phyloP scores from a whole-genome alignment of 805 yeast species.

The Teunomyces cretensis region DNA sequence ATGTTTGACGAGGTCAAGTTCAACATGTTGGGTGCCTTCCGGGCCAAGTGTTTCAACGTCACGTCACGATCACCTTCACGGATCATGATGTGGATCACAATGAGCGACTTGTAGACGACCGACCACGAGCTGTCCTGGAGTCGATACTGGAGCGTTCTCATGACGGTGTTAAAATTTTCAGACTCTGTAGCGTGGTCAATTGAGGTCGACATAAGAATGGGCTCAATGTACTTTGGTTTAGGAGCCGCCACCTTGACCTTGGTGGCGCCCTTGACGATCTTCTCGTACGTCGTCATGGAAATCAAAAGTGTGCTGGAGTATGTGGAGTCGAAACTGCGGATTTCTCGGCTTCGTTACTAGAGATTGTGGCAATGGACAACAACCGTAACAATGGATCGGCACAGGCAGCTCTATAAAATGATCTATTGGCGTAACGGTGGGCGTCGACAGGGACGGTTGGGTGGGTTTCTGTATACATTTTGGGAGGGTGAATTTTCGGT shows the following conservation, averaged over 20 bases:
- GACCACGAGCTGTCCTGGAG: constrained; percentile 87
- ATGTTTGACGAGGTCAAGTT: constrained; percentile 39
- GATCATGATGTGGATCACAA: constrained; percentile 86
- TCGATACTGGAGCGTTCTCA: constrained; percentile 61
- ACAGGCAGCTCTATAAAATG: background rate
- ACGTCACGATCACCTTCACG: constrained; percentile 85
- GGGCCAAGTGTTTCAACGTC: constrained; percentile 60
- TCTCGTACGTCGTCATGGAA: constrained; percentile 64
- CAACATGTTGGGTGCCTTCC: constrained; percentile 49
- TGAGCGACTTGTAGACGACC: constrained; percentile 78
- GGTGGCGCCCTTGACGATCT: constrained; percentile 64
- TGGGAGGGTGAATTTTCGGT: background rate
- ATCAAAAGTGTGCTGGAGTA: background rate
- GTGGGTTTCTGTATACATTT: background rate
- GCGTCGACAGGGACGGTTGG: too few species aligned
- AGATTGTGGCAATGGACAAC: background rate
- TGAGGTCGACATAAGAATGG: constrained; percentile 72
- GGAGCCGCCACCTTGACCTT: constrained; percentile 86
- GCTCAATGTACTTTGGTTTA: constrained; percentile 92
- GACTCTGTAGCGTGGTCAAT: constrained; percentile 39
- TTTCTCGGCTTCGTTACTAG: background rate
- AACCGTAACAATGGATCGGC: background rate
- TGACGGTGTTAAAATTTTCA: constrained; percentile 65
- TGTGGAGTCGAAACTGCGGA: constrained; percentile 1
- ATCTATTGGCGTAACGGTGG: background rate